These are phyloP conservation scores for Phaffia tasmanica DNA, from an alignment of 768 basidiomycete species.

Conservation along the genomic window DNA sequence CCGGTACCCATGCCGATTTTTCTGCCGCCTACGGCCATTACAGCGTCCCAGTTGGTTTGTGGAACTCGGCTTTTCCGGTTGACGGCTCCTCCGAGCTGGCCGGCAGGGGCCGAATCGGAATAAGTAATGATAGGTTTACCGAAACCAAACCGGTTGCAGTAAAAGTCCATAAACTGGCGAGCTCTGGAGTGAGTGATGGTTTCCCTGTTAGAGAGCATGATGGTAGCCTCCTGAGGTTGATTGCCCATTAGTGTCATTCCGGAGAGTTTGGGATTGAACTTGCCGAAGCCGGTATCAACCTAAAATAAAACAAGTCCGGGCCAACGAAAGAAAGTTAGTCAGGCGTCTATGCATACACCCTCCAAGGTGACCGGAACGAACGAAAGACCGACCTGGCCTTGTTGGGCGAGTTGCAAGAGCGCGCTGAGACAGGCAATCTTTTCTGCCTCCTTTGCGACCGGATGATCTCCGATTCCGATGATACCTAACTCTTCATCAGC, in stretches of 20 bases:
- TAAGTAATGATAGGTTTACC: conserved; percentile 55
- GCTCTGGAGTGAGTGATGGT: conserved; percentile 59
- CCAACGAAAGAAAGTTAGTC: not conserved
- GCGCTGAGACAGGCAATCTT: conserved; percentile 65
- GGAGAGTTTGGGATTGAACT: too few relatives aligned
- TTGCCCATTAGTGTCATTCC: not conserved
- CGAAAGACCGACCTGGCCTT: conserved; percentile 51
- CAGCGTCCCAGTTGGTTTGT: conserved; percentile 30
- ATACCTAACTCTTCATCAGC: conserved; percentile 36
- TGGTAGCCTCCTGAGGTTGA: conserved; percentile 27
- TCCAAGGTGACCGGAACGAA: conserved; percentile 7
- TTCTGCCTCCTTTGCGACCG: conserved; percentile 54
- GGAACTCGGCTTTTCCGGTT: conserved; percentile 1
- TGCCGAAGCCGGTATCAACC: not conserved
- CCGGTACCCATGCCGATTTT: conserved; percentile 71
- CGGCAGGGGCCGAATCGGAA: conserved; percentile 26
- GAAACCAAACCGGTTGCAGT: conserved; percentile 69
- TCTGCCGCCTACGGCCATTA: conserved; percentile 61
- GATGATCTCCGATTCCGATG: conserved; percentile 53
- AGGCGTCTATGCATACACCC: not conserved
- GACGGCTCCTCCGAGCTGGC: conserved; percentile 20
- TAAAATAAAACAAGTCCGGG: not conserved
- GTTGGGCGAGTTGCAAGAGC: conserved; percentile 54
- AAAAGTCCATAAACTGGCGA: conserved; percentile 87
- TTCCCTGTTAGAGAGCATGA: conserved; percentile 52